Base-by-base conservation (phyloP, 805 yeast species). In the Lipomyces spencermartinsiae region DNA sequence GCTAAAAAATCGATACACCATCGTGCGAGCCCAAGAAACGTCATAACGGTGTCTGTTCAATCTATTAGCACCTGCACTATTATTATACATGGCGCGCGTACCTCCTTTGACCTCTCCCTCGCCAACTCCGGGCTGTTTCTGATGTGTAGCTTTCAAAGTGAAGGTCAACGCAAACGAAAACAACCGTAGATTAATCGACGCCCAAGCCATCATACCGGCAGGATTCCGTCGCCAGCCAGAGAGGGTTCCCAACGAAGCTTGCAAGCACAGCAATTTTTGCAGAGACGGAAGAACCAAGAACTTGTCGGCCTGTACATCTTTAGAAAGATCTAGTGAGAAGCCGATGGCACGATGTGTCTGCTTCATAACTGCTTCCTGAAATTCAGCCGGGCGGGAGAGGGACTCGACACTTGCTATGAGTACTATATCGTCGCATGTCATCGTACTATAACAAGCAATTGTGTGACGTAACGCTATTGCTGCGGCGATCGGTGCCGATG, bases 1-100 rank as follows among this genome's bases (percentile, higher is more conserved):
- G 89, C 86, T 64, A 92, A 82, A 68, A 92, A 86, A 76, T 93
- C 97, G 39, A 92, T 84, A 72, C 91, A 85, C 97, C 98, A 94
- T 73, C 92, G 86, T 8, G 90, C 86, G 53, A 90, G 86, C 0
- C 98, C 98, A n/a, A 91, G 78, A 73, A 81, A 65, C 19, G 73
- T 67, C 33, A 75, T 64, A 33, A 69, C 37, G 8, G 67, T 63
- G 2, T 68, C 64, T 62, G 31, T 12, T 19, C 25, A 25, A 33
- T 33, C 19, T 6, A n/a, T 57, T 12, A 33, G 19, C 51, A 31
- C 31, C 25, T 9, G 34, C 25, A 7, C 25, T 25, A 6, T 4
- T 33, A 35, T 33, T n/a, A 77, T 4, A 53, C 29, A 16, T 9
- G 4, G 31, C 16, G 16, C 2, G 1, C 22, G 31, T 31, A 7